Evolutionary conservation across 768 basidiomycete species (phyloP).

Genomic region (Lactarius tabidus): DNA sequence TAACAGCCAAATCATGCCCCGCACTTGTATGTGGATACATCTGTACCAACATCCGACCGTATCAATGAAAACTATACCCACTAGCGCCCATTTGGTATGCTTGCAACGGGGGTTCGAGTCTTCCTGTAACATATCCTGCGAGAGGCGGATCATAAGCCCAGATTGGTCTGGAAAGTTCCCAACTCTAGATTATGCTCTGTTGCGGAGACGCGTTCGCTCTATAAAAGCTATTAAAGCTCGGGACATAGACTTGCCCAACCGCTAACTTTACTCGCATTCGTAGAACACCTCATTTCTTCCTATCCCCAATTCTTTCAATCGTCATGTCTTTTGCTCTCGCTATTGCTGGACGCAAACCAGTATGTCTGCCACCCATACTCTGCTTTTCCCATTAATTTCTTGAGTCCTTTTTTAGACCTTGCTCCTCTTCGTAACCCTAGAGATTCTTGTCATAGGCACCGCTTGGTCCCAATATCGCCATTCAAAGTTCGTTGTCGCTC

Average conservation of each 20-base stretch:
- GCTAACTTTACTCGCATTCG: not conserved
- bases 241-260: not conserved
- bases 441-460: conserved; percentile 26
- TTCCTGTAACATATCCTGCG: not conserved
- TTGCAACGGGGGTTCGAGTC: not conserved
- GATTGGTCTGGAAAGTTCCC: not conserved
- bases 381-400: not conserved
- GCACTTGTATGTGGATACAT: not conserved
- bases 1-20: not conserved
- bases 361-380: conserved; percentile 13
- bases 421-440: conserved; percentile 28
- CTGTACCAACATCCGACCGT: not conserved
- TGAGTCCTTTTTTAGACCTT: conserved; percentile 23
- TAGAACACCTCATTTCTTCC: not conserved
- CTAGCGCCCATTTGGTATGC: not conserved
- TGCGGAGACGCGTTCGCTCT: not conserved
- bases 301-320: not conserved
- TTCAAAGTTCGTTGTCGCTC: conserved; percentile 26
- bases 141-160: not conserved
- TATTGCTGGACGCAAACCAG: conserved; percentile 27
- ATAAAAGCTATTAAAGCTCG: conserved; percentile 2
- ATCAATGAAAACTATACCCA: not conserved
- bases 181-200: not conserved
- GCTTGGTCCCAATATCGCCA: conserved; percentile 29
- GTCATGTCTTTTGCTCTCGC: not conserved